phyloP scores from a whole-genome alignment of 495 filamentous ascomycete species.

The Penicillium malachiteum region DNA sequence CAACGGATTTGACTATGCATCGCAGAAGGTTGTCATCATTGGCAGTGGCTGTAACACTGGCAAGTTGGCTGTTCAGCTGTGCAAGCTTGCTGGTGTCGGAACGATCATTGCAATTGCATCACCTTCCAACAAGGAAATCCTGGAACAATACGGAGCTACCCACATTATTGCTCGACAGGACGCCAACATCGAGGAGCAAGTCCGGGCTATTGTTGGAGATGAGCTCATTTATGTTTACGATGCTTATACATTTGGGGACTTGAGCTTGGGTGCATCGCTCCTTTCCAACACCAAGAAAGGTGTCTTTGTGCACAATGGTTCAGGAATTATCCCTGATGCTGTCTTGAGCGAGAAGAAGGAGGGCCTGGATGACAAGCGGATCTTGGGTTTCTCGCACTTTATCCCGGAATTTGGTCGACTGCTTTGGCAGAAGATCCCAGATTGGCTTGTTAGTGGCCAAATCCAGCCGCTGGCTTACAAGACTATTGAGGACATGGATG shows the following conservation, averaged over 20 bases:
- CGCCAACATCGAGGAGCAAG: not conserved
- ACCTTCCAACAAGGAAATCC: not conserved
- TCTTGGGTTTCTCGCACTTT: not conserved
- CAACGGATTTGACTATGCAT: not conserved
- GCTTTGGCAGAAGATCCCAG: not conserved
- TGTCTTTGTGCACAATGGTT: no score
- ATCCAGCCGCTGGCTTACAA: not conserved
- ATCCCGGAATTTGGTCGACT: not conserved
- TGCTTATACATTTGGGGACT: not conserved
- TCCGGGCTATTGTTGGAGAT: slow-evolving; percentile 2
- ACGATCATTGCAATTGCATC: not conserved
- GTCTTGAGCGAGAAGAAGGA: no score
- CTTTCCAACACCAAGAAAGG: no score
- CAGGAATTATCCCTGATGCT: no score
- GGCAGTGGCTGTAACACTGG: not conserved
- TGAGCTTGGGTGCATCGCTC: not conserved
- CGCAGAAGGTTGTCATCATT: not conserved
- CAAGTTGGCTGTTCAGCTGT: not conserved
- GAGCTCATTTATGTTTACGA: not conserved
- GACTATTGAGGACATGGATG: not conserved
- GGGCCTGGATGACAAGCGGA: not conserved
- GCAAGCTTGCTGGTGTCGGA: not conserved
- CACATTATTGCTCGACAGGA: not conserved
- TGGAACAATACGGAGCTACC: not conserved
- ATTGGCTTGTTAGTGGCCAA: not conserved